These are phyloP conservation scores for Claviceps sp. DNA, from an alignment of 2,329 filamentous ascomycete genomes.

Conservation along the genomic window DNA sequence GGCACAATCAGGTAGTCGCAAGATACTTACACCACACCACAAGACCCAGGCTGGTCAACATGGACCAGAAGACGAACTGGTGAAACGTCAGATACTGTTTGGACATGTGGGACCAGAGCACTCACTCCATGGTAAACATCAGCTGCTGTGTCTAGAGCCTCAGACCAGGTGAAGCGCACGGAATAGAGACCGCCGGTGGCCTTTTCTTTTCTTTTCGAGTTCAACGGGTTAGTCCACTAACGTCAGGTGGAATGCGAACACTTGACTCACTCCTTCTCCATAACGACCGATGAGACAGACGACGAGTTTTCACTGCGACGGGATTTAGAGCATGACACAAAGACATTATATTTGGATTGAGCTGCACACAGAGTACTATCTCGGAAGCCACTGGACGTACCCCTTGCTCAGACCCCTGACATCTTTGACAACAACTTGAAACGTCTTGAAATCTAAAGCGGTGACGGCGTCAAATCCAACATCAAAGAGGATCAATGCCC, in stretches of 20 bases:
- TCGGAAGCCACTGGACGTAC: constrained; percentile 96
- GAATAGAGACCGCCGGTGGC: constrained; percentile 57
- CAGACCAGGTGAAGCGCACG: constrained; percentile 57
- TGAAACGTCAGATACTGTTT: constrained; percentile 9
- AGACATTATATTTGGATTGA: constrained; percentile 14
- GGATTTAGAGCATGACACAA: constrained; percentile 25
- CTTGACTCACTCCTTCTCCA: constrained; percentile 61
- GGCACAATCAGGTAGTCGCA: background rate
- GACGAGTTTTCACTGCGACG: constrained; percentile 33
- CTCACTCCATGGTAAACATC: constrained; percentile 85
- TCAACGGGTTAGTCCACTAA: background rate
- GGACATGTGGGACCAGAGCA: constrained; percentile 6
- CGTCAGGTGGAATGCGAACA: background rate
- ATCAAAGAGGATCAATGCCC: constrained; percentile 87
- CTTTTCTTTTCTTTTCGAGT: constrained; percentile 53
- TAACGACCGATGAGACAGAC: constrained; percentile 32
- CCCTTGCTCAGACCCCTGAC: constrained; percentile 85
- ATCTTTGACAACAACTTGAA: constrained; percentile 82
- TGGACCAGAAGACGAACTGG: constrained; percentile 90
- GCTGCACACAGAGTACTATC: constrained; percentile 42
- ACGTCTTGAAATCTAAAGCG: constrained; percentile 74
- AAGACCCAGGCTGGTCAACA: constrained; percentile 77
- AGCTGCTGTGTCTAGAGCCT: constrained; percentile 66
- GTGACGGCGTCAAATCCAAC: constrained; percentile 95
- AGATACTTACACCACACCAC: constrained; percentile 75